Percentiles rank a stretch among this genome's conserved stretches.
phyloP scores from a whole-genome alignment of 1,284 basidiomycete genomes.

The Puccinia polysora region DNA sequence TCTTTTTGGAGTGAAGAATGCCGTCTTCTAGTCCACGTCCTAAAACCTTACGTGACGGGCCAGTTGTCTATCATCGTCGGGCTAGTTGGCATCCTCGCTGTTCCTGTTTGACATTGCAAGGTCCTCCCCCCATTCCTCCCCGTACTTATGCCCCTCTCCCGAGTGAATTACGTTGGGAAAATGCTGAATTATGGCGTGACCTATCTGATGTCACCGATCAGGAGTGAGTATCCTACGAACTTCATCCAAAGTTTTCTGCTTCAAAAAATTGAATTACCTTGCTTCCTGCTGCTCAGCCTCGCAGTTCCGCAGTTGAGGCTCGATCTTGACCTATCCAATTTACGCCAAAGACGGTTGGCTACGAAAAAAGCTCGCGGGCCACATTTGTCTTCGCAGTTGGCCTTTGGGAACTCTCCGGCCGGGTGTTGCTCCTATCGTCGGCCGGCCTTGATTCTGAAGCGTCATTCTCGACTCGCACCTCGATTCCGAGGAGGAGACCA shows the following conservation, averaged over 20 bases:
- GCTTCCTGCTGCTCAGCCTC: too few species aligned
- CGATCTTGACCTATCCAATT: conserved; percentile 1
- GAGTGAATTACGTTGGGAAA: neutral
- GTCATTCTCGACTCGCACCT: neutral
- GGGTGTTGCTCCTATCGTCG: neutral
- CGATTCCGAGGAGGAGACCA: neutral
- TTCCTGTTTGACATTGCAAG: neutral
- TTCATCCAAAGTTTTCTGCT: neutral
- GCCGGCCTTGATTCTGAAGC: conserved; percentile 1
- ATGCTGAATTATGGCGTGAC: neutral
- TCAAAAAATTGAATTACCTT: too few species aligned
- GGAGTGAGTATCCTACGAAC: neutral
- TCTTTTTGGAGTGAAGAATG: neutral
- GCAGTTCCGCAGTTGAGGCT: neutral
- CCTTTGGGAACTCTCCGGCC: neutral
- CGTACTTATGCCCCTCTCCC: conserved; percentile 14
- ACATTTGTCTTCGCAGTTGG: neutral
- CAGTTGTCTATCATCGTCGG: neutral
- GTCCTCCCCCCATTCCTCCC: conserved; percentile 5
- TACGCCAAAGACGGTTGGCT: conserved; percentile 14
- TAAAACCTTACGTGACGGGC: neutral
- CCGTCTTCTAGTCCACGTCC: neutral
- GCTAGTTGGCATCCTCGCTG: neutral
- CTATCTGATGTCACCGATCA: neutral
- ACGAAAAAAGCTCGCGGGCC: neutral